These are phyloP conservation scores for Pezizomycotina sp. DNA, from an alignment of 2,329 filamentous ascomycete species.

Conservation along the genomic window DNA sequence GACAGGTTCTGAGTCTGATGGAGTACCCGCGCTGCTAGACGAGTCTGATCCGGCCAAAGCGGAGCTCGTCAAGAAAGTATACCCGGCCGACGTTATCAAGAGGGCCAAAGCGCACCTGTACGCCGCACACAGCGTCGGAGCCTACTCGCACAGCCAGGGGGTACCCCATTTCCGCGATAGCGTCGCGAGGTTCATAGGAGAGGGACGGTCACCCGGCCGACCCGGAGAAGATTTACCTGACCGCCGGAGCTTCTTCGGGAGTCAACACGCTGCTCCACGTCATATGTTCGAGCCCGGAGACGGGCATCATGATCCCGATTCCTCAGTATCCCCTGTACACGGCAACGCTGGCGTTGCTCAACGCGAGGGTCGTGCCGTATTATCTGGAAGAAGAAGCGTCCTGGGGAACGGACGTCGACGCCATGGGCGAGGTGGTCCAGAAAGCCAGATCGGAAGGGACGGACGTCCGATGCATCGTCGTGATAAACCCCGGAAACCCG, in stretches of 20 bases:
- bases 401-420: constrained; percentile 77
- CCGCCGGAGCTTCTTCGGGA: constrained; percentile 77
- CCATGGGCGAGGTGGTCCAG: constrained; percentile 55
- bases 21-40: constrained; percentile 78
- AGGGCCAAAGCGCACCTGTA: constrained; percentile 66
- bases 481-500: constrained; percentile 97
- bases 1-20: constrained; percentile 80
- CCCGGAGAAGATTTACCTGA: constrained; percentile 71
- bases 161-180: constrained; percentile 73
- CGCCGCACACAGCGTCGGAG: constrained; percentile 78
- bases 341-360: constrained; percentile 68
- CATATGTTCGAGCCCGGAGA: constrained; percentile 60
- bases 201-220: constrained; percentile 79
- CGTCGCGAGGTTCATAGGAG: constrained; percentile 76
- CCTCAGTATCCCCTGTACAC: constrained; percentile 98
- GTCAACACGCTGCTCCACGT: constrained; percentile 86
- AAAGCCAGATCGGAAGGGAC: constrained; percentile 60
- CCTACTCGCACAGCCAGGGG: constrained; percentile 89
- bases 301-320: constrained; percentile 82
- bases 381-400: constrained; percentile 70
- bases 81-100: constrained; percentile 76
- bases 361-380: constrained; percentile 82
- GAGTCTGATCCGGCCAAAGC: constrained; percentile 42
- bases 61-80: constrained; percentile 57
- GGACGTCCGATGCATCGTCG: constrained; percentile 80